Evolutionary conservation across 2,329 filamentous ascomycete genomes (phyloP), one percentile per base, ranked within the genome.

Genomic region (Fusarium compactum): DNA sequence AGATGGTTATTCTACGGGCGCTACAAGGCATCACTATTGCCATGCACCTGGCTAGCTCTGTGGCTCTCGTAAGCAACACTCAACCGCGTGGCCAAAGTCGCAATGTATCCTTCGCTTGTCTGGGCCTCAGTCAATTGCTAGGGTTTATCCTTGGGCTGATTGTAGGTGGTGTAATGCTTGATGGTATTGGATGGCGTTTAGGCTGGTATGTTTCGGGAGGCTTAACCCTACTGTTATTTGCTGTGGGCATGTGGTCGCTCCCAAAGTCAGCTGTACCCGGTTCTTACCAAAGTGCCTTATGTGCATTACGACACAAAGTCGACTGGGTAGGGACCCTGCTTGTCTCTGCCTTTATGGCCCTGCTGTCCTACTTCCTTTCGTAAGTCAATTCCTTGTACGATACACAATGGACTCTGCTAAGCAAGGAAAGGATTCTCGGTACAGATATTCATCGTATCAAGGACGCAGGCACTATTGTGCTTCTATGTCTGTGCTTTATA

Each of bases 321-420:
- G 87, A 89, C 65, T 88, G 86, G 85, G 70, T 85, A 30, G 86
- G 86, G 0, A 84, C 84, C 0, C 27, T 80, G 1, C 79, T 88
- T 5, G 82, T 82, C 1, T 83, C 82, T 29, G 74, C 79, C 0
- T 82, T 80, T n/a, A 77, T 88, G 61, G 83, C 81, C 1, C 75
- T 86, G 53, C 73, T 87, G 1, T 85, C 82, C 3, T 88, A 88
- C 70, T 79, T 85, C 18, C 79, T 87, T 20, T 84, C 84, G 83
- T 85, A 70, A 78, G 83, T 81, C 30, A 25, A 6, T 10, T 47
- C 6, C 15, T n/a, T 43, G 22, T 50, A 61, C n/a, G 24, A 15
- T 10, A 5, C 8, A 18, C 8, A 34, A 29, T 24, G 27, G 9
- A 48, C 25, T 14, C 8, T 32, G 29, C 51, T 67, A n/a, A 69